These are phyloP conservation scores for Moniliella sp. DNA, from an alignment of 1,284 basidiomycete species.

Conservation along the genomic window DNA sequence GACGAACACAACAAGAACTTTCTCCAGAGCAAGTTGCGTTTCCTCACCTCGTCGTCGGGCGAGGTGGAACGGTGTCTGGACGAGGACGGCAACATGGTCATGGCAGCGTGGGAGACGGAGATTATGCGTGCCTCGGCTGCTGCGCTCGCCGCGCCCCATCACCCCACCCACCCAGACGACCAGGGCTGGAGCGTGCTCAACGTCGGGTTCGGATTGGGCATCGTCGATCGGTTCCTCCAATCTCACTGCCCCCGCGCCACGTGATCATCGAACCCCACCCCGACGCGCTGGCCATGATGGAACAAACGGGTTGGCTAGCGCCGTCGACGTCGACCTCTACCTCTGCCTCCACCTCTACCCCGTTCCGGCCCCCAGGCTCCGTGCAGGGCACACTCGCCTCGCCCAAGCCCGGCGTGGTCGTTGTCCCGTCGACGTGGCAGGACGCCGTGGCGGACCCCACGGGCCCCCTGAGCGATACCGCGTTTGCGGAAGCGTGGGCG, in stretches of 20 bases:
- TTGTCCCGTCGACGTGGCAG: conserved; percentile 27
- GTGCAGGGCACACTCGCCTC: too few species aligned
- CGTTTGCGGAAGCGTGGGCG: too few species aligned
- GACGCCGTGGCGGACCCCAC: conserved; percentile 56
- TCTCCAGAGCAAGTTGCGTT: conserved; percentile 50
- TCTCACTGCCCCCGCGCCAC: conserved; percentile 49
- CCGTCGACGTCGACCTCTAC: too few species aligned
- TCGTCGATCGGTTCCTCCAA: conserved; percentile 70
- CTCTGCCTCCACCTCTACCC: too few species aligned
- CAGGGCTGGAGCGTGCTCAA: conserved; percentile 56
- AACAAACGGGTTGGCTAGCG: conserved; percentile 35
- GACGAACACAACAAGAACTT: conserved; percentile 46
- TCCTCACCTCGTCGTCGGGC: conserved; percentile 34
- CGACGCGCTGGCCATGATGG: conserved; percentile 63
- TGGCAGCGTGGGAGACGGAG: conserved; percentile 42
- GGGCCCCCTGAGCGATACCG: too few species aligned
- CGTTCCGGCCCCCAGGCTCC: too few species aligned
- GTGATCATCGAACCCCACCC: conserved; percentile 88
- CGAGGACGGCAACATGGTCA: conserved; percentile 44
- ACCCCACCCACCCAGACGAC: neutral
- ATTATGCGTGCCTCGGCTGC: too few species aligned
- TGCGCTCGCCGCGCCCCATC: too few species aligned
- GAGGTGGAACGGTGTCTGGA: conserved; percentile 59
- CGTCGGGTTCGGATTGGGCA: conserved; percentile 80
- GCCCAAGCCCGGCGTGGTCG: conserved; percentile 15